phyloP scores from a whole-genome alignment of 2,329 filamentous ascomycete species.

The Metarhizium brunneum region DNA sequence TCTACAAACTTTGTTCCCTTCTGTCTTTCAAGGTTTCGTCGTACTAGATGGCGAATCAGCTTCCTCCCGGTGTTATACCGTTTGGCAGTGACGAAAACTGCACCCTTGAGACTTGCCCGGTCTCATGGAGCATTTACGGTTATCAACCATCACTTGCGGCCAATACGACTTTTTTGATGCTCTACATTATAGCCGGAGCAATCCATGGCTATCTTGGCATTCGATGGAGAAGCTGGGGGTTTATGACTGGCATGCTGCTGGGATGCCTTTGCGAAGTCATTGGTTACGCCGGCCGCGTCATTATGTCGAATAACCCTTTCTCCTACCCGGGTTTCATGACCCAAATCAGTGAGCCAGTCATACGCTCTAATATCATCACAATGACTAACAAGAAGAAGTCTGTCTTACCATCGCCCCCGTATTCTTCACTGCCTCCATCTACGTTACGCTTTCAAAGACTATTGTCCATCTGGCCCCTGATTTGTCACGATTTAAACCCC shows the following conservation, averaged over 20 bases:
- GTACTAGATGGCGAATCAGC: background rate
- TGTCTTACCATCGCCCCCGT: conserved; percentile 15
- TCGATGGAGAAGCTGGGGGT: conserved; percentile 30
- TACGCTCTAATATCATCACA: background rate
- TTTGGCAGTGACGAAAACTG: conserved; percentile 39
- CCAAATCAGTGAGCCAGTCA: conserved; percentile 38
- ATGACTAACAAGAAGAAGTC: background rate
- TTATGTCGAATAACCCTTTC: conserved; percentile 48
- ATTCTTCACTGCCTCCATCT: conserved; percentile 15
- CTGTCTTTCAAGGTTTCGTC: background rate
- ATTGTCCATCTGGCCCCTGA: conserved; percentile 11
- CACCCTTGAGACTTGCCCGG: conserved; percentile 35
- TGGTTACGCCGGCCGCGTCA: conserved; percentile 50
- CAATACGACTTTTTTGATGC: conserved; percentile 33
- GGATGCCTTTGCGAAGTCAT: conserved; percentile 49
- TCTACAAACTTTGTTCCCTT: too few relatives aligned
- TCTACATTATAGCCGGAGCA: conserved; percentile 33
- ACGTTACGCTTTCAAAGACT: conserved; percentile 14
- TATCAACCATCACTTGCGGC: conserved; percentile 33
- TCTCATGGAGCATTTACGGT: conserved; percentile 33
- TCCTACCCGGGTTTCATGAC: conserved; percentile 49
- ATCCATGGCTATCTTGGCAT: conserved; percentile 29
- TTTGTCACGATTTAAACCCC: background rate
- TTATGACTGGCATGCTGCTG: conserved; percentile 37
- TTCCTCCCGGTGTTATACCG: conserved; percentile 18